Percentiles rank a stretch among this genome's conserved stretches.
phyloP scores from a whole-genome alignment of 176 grass and related monocot species.

The Oryza coarctata region DNA sequence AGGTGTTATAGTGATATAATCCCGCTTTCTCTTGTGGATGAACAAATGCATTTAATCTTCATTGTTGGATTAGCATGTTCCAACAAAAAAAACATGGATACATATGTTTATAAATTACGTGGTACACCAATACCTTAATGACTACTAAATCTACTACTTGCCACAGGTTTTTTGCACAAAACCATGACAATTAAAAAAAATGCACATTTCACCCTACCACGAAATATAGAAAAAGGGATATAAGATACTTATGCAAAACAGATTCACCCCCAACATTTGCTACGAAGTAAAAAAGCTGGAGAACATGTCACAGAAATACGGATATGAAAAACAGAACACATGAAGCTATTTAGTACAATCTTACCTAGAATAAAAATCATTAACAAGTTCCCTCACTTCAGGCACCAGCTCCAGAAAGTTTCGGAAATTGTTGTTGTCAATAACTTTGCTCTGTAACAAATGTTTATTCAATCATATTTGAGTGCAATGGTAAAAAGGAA shows the following conservation, averaged over 20 bases:
- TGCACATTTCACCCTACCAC: background rate
- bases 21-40: background rate
- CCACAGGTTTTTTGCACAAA: background rate
- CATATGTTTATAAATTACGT: background rate
- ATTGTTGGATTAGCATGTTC: background rate
- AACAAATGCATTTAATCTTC: background rate
- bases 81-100: background rate
- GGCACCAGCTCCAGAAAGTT: conserved; percentile 97
- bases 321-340: conserved; percentile 1
- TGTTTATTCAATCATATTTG: conserved; percentile 7
- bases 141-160: background rate
- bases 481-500: conserved; percentile 14
- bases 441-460: conserved; percentile 80
- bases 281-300: background rate
- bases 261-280: background rate
- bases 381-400: conserved; percentile 96
- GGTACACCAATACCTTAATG: background rate
- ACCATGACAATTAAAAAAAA: background rate
- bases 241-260: background rate
- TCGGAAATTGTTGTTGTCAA: conserved; percentile 91
- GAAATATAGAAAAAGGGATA: background rate
- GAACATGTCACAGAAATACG: background rate
- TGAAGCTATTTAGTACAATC: conserved; percentile 3
- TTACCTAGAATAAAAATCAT: conserved; percentile 99
- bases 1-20: background rate